Evolutionary conservation across 208 protist genomes (phyloP).

Genomic region (Acanthamoeba royreba): DNA sequence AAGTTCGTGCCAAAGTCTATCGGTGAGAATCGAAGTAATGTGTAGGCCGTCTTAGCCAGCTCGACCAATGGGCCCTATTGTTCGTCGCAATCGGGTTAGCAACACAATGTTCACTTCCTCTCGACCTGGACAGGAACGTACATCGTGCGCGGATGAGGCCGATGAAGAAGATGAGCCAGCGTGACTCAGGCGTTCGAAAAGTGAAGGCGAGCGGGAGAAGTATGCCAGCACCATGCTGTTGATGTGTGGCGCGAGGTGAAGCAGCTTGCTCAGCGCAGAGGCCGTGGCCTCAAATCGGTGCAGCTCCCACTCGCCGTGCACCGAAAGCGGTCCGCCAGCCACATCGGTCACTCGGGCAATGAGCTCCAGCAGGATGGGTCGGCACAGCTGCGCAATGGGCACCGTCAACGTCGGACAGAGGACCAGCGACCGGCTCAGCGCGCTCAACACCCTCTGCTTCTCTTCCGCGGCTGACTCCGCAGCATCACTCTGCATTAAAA

Average conservation of each 20-base stretch:
- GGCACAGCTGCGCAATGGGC: slow-evolving; percentile 8
- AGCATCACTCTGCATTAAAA: not conserved
- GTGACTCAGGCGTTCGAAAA: slow-evolving; percentile 21
- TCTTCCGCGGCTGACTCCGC: not conserved
- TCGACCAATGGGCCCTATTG: not conserved
- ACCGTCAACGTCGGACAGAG: not conserved
- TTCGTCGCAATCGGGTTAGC: not conserved
- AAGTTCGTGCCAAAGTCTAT: not conserved
- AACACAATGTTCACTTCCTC: too few relatives aligned
- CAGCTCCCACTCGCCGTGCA: not conserved
- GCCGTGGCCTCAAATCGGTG: not conserved
- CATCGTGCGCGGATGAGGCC: too few relatives aligned
- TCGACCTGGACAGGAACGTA: too few relatives aligned
- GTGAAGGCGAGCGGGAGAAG: not conserved
- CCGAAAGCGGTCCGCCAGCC: not conserved
- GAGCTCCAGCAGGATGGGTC: slow-evolving; percentile 14
- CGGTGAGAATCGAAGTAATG: slow-evolving; percentile 14
- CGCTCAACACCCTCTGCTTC: not conserved
- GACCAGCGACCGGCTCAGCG: not conserved
- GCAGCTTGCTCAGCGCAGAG: slow-evolving; percentile 18
- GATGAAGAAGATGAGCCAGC: not conserved
- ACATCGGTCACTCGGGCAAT: not conserved
- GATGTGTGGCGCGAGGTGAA: slow-evolving; percentile 14
- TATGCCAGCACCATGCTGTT: slow-evolving; percentile 6
- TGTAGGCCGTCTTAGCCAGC: slow-evolving; percentile 9